phyloP scores from a whole-genome alignment of 2,329 filamentous ascomycete genomes.

The Claviceps quebecensis region DNA sequence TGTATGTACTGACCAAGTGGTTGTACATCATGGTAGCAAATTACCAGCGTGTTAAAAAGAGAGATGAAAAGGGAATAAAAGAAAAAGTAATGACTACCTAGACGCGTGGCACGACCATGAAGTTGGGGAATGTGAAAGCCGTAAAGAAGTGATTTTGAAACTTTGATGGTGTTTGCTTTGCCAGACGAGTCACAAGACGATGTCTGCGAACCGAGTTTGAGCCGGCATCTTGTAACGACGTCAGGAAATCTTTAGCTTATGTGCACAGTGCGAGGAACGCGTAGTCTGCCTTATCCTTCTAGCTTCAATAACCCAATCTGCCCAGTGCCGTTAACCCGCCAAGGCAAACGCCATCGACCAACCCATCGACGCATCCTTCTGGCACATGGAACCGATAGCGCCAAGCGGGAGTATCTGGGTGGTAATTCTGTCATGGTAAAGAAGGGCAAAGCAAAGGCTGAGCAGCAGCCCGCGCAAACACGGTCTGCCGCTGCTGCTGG shows the following conservation, averaged over 20 bases:
- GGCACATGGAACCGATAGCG: not conserved
- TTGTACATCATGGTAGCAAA: slow-evolving; percentile 9
- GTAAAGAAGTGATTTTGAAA: not conserved
- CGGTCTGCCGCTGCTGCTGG: slow-evolving; percentile 25
- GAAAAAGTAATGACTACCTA: not conserved
- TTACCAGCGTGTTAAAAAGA: slow-evolving; percentile 9
- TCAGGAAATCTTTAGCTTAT: no score
- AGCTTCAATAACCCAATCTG: not conserved
- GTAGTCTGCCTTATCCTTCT: not conserved
- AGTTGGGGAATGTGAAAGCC: not conserved
- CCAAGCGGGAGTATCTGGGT: not conserved
- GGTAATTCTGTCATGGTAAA: slow-evolving; percentile 27
- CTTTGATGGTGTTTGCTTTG: not conserved
- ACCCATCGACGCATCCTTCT: not conserved
- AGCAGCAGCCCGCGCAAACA: slow-evolving; percentile 21
- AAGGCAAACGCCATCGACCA: not conserved
- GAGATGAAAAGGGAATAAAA: slow-evolving; percentile 3
- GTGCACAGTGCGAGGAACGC: slow-evolving; percentile 2
- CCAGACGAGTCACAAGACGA: not conserved
- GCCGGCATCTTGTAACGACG: not conserved
- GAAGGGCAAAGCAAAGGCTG: slow-evolving; percentile 38
- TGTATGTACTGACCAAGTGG: slow-evolving; percentile 15
- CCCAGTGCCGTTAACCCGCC: not conserved
- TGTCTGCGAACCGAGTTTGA: not conserved
- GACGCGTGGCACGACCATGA: not conserved